Evolutionary conservation across 805 yeast genomes (phyloP), one percentile per base, ranked within the genome.

Genomic region (Brettanomyces sp.): DNA sequence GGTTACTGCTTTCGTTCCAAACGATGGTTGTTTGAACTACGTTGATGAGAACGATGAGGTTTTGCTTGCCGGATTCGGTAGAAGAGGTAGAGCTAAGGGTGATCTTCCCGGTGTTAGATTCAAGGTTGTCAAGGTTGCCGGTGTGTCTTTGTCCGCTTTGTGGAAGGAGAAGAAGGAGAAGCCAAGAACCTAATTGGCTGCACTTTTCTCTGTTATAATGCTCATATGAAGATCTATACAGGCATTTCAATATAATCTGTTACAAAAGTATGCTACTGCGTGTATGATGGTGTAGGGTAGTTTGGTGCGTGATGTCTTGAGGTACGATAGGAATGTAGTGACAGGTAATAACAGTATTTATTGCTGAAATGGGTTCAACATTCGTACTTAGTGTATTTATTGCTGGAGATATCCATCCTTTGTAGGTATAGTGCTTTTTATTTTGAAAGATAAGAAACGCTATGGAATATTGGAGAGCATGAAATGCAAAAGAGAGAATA

Each of bases 11-110:
- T 93, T 93, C 95, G 99, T 93, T 71, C 99, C 99, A 76, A 91
- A 93, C 69, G 99, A 93, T 79, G 99, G 99, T 91, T 93, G 99
- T 84, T 79, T 93, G 76, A 93, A 93, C 93, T 93, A 84, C 66
- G 97, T 93, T 67, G 99, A 93, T 73, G 98, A 93, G 81, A 93
- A 93, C 82, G 99, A 93, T 79, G 98, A 93, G 77, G 99, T 93
- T 66, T 80, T 93, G 68, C 82, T 93, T 66, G 98, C 99, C 68
- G 99, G 99, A 83, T 93, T 93, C 89, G 99, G 99, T 88, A 89
- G 98, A 81, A 93, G 96, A 84, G 99, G 99, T 82, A 93, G 93
- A 84, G 99, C 99, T 75, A 93, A 93, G 95, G 99, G 99, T 83
- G 99, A 93, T 90, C 91, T 93, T 71, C 99, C 99, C 76, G 99